Conservation (phyloP, 2,329 filamentous ascomycete species). For the Alternaria angustiovoidea region DNA sequence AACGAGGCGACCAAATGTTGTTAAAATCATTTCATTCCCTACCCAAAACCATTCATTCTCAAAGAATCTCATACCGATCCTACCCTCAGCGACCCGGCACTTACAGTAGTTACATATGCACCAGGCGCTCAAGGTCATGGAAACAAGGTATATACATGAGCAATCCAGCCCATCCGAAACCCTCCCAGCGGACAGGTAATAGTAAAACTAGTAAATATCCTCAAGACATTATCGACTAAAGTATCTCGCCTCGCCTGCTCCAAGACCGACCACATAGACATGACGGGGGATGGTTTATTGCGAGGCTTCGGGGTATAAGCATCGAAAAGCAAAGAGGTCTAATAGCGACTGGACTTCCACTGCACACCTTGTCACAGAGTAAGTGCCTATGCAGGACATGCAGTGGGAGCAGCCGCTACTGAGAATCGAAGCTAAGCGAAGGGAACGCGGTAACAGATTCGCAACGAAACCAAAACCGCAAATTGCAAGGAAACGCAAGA, state of each 20-base stretch:
- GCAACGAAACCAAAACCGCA: slow-evolving; percentile 1
- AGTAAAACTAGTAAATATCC: slow-evolving; percentile 28
- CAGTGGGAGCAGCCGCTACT: not conserved
- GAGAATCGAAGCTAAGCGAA: slow-evolving; percentile 20
- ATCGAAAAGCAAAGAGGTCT: slow-evolving; percentile 22
- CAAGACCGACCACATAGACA: not conserved
- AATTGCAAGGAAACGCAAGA: slow-evolving; percentile 10
- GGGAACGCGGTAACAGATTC: slow-evolving; percentile 16
- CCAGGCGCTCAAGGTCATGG: slow-evolving; percentile 1
- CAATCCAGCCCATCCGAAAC: slow-evolving; percentile 23
- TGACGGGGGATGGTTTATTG: not conserved
- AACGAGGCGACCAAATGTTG: no score
- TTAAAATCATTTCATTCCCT: slow-evolving; percentile 11
- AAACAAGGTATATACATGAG: slow-evolving; percentile 5
- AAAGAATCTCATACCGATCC: not conserved
- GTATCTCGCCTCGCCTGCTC: slow-evolving; percentile 5
- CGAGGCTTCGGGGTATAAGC: slow-evolving; percentile 27
- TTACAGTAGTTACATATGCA: not conserved
- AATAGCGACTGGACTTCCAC: slow-evolving; percentile 1
- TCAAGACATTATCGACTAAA: slow-evolving; percentile 39
- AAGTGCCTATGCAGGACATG: not conserved
- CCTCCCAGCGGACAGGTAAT: slow-evolving; percentile 27
- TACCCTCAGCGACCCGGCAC: slow-evolving; percentile 1
- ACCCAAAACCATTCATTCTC: not conserved
- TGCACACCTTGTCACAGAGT: not conserved